A percentile compares a stretch with the other conserved stretches of the same genome.
Conservation (phyloP, 2,329 filamentous ascomycete species). For the Phoma sp. region DNA sequence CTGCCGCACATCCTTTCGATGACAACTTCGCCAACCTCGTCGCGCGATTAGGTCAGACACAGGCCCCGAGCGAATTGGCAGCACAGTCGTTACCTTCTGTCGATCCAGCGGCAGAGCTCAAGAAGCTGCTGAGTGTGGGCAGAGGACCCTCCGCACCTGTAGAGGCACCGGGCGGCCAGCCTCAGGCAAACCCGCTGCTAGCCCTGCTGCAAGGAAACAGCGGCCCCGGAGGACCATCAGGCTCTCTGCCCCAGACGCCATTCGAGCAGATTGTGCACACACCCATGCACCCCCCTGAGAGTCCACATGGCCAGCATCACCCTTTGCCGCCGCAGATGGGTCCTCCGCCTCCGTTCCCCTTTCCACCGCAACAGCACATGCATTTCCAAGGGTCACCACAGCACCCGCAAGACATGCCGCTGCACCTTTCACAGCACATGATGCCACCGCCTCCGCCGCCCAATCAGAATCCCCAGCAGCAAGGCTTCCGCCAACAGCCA, state of each 20-base stretch:
- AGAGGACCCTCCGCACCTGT: constrained; percentile 38
- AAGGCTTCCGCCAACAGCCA: constrained; percentile 44
- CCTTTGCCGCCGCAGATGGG: constrained; percentile 60
- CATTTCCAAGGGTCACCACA: constrained; percentile 33
- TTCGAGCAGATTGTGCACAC: constrained; percentile 61
- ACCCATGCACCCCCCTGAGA: constrained; percentile 62
- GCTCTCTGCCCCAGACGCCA: constrained; percentile 52
- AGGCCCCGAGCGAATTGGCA: constrained; percentile 41
- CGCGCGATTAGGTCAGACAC: constrained; percentile 36
- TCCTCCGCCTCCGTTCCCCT: constrained; percentile 58
- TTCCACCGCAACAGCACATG: constrained; percentile 48
- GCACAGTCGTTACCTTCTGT: constrained; percentile 31
- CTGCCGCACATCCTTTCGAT: constrained; percentile 20
- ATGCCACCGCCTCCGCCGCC: constrained; percentile 31
- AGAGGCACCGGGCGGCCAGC: constrained; percentile 37
- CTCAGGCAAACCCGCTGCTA: constrained; percentile 57
- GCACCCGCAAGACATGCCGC: constrained; percentile 29
- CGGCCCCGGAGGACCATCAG: constrained; percentile 19
- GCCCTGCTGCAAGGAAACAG: constrained; percentile 56
- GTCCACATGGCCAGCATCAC: constrained; percentile 61
- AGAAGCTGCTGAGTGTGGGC: constrained; percentile 56
- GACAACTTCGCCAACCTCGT: constrained; percentile 41
- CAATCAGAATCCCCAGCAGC: constrained; percentile 21
- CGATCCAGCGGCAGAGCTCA: constrained; percentile 60
- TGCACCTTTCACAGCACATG: constrained; percentile 27